Evolutionary conservation across 2,329 filamentous ascomycete species (phyloP).

Genomic region (Ophiostoma ulmi): DNA sequence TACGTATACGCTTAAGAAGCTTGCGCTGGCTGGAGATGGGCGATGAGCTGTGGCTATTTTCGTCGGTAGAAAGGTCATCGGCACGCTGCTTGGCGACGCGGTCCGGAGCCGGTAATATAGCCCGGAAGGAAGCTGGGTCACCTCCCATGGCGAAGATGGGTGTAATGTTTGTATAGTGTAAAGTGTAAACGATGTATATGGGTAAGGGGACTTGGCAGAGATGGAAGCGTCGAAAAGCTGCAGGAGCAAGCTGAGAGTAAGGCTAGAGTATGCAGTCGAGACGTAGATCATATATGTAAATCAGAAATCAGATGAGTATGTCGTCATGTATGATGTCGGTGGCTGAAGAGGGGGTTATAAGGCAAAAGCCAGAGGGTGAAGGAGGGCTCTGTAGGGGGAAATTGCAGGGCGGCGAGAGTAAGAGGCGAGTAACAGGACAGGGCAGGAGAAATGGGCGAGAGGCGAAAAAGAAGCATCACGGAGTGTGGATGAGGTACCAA

Average conservation of each 20-base stretch:
- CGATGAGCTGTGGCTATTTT: not conserved
- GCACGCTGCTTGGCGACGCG: not conserved
- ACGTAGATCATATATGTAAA: not conserved
- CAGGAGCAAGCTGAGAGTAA: not conserved
- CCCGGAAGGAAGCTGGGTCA: constrained; percentile 22
- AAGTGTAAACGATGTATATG: not conserved
- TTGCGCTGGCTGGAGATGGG: constrained; percentile 14
- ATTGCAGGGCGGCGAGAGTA: not conserved
- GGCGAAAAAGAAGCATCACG: not conserved
- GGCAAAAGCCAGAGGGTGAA: not conserved
- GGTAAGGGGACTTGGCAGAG: not conserved
- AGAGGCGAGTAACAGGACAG: not conserved
- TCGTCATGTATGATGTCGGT: constrained; percentile 4
- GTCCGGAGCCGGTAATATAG: constrained; percentile 25
- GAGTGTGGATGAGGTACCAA: not conserved
- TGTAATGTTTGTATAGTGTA: not conserved
- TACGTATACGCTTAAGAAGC: constrained; percentile 26
- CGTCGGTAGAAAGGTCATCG: constrained; percentile 15
- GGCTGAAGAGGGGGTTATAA: not conserved
- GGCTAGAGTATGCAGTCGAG: not conserved
- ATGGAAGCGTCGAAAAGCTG: not conserved
- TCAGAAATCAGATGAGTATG: not conserved
- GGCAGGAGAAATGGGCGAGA: not conserved
- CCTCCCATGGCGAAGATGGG: constrained; percentile 8
- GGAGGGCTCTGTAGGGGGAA: not conserved